Evolutionary conservation across 805 yeast genomes (phyloP), one percentile per base, ranked within the genome.

Genomic region (Candida ortonii): DNA sequence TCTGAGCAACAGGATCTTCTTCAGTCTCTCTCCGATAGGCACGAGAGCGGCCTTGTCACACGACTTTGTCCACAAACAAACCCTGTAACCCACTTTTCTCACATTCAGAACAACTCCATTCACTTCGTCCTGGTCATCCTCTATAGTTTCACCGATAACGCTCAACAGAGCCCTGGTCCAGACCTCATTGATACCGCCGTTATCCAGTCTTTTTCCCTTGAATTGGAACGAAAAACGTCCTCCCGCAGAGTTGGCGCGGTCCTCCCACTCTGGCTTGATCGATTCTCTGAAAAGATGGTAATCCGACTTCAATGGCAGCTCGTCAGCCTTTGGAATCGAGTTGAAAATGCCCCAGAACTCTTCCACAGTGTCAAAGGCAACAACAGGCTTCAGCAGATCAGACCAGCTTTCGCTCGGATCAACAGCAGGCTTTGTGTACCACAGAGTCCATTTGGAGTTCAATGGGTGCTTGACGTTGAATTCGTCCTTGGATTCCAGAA

Each of bases 191-290:
- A 87, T 80, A 43, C 68, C 64, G 16, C 68, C 64, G 18, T 50
- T 55, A 16, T 44, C 48, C 43, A 65, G 62, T 41, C 65, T 67
- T 46, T 73, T 82, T 43, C 76, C 72, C 61, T 71, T 80, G 65
- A 83, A 79, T 64, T 75, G 80, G 66, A 76, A 84, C 26, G 84
- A 72, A 96, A 96, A 93, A 68, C 85, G 87, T 57, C 98, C 98
- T 59, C 98, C 98, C 50, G 80, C 73, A 41, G 84, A 64, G 65
- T 93, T 93, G 47, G 78, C 76, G 35, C 68, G 71, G 64, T 93
- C 97, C 72, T 93, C 98, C 98, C 98, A 93, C 73, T 93, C 97
- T 37, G 98, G 98, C 64, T 86, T 83, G 55, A 93, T 79, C 39
- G 88, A 95, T 59, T 83, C 84, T 68, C 90, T 84, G 73, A 93